Percentiles rank a stretch among this genome's conserved stretches.
Conservation (phyloP, 371 early-diverging fungal species). For the Rhizomucor miehei region DNA sequence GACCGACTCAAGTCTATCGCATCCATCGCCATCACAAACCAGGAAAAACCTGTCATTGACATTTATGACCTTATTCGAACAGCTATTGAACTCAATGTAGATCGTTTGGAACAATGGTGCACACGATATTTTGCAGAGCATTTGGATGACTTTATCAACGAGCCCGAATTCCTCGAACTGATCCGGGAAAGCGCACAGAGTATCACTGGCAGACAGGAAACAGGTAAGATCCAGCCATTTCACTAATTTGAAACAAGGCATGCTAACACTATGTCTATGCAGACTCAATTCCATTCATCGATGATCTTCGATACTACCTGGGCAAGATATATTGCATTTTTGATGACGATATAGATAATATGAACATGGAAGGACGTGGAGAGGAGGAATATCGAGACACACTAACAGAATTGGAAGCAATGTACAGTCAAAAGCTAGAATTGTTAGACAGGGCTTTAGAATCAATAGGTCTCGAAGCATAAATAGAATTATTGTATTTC, state of each 20-base stretch:
- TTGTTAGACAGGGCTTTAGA: conserved; percentile 26
- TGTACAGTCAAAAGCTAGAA: conserved; percentile 30
- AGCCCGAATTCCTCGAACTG: conserved; percentile 18
- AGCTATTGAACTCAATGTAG: conserved; percentile 26
- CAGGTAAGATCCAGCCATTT: conserved; percentile 17
- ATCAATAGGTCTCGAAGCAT: conserved; percentile 36
- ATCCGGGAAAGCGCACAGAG: conserved; percentile 28
- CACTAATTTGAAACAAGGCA: background rate
- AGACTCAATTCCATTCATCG: conserved; percentile 40
- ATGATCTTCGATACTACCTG: conserved; percentile 36
- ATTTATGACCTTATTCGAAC: conserved; percentile 28
- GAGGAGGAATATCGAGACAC: conserved; percentile 24
- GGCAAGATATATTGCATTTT: conserved; percentile 28
- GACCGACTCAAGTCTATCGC: conserved; percentile 34
- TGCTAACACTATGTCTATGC: background rate
- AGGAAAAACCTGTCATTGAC: conserved; percentile 20
- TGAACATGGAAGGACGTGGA: conserved; percentile 27
- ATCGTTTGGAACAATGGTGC: conserved; percentile 37
- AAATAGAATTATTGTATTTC: background rate
- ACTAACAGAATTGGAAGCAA: conserved; percentile 29
- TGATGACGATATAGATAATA: conserved; percentile 16
- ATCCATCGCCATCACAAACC: conserved; percentile 28
- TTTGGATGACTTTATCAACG: conserved; percentile 21
- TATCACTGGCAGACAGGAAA: conserved; percentile 31
- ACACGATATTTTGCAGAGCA: conserved; percentile 32